Percentiles rank a stretch among this genome's conserved stretches.
Conservation (phyloP, 129 eudicot species). For the Lactuca saligna region DNA sequence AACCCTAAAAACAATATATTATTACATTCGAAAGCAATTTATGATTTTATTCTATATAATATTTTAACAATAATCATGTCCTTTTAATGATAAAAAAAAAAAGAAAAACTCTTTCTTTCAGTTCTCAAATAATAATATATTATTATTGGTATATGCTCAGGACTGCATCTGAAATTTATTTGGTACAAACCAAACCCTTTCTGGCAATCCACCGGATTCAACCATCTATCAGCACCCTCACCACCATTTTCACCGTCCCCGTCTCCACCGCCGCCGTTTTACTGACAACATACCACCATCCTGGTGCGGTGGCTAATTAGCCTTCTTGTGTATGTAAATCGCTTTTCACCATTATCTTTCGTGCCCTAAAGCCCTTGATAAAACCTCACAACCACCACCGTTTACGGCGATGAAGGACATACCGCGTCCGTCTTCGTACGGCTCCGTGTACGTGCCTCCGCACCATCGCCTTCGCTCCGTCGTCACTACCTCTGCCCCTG, state of each 20-base stretch:
- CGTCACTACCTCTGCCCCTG: slow-evolving; percentile 30
- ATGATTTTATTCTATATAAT: no score
- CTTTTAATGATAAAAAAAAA: no score
- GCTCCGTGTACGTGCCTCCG: slow-evolving; percentile 78
- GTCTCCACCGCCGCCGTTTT: slow-evolving; percentile 8
- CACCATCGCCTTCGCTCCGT: slow-evolving; percentile 67
- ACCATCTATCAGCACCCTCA: neutral
- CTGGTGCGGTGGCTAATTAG: neutral
- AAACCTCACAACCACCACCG: slow-evolving; percentile 26
- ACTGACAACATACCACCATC: slow-evolving; percentile 15
- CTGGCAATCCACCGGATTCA: neutral
- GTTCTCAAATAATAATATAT: no score
- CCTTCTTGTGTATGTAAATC: slow-evolving; percentile 13
- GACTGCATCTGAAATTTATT: neutral
- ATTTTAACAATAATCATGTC: no score
- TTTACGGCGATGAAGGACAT: slow-evolving; percentile 53
- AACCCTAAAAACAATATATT: no score
- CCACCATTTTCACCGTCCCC: slow-evolving; percentile 5
- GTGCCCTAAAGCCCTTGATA: slow-evolving; percentile 28
- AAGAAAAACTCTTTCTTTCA: no score
- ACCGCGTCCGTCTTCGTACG: slow-evolving; percentile 53
- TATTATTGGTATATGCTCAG: neutral
- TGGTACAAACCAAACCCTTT: neutral
- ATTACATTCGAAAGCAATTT: no score
- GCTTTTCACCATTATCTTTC: slow-evolving; percentile 13